phyloP scores from a whole-genome alignment of 179 eudicot genomes.

The Carnegiea gigantea region DNA sequence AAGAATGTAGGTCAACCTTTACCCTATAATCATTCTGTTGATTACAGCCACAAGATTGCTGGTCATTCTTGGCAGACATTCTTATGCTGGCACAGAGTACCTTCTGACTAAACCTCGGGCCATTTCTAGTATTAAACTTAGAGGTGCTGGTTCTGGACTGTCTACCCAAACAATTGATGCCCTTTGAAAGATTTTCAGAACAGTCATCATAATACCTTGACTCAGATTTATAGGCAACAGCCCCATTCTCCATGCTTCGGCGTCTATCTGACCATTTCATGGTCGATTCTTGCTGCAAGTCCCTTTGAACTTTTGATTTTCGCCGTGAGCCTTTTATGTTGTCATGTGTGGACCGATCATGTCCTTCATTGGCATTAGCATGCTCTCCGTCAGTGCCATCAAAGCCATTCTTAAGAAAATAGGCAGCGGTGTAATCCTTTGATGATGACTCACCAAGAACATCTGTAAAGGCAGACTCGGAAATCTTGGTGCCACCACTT shows the following conservation, averaged over 20 bases:
- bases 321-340: constrained; percentile 44
- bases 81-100: constrained; percentile 43
- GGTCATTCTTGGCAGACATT: constrained; percentile 47
- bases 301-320: constrained; percentile 47
- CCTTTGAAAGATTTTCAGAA: constrained; percentile 48
- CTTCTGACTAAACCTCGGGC: constrained; percentile 52
- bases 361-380: constrained; percentile 39
- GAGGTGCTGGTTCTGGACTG: constrained; percentile 42
- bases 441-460: constrained; percentile 46
- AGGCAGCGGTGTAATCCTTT: constrained; percentile 38
- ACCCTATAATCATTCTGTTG: constrained; percentile 54
- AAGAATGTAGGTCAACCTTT: constrained; percentile 39
- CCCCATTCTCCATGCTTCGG: constrained; percentile 43
- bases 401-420: constrained; percentile 31
- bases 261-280: constrained; percentile 59
- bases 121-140: constrained; percentile 51
- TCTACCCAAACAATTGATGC: constrained; percentile 41
- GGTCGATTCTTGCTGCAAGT: constrained; percentile 39
- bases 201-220: constrained; percentile 53
- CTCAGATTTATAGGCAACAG: constrained; percentile 46
- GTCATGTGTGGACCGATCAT: constrained; percentile 39
- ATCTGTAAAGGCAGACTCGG: constrained; percentile 43
- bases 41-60: constrained; percentile 63
- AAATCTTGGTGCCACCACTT: constrained; percentile 39
- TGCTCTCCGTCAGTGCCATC: constrained; percentile 45